Evolutionary conservation across 2,329 filamentous ascomycete genomes (phyloP), one percentile per base, ranked within the genome.

Genomic region (Sporothrix variecibatus): DNA sequence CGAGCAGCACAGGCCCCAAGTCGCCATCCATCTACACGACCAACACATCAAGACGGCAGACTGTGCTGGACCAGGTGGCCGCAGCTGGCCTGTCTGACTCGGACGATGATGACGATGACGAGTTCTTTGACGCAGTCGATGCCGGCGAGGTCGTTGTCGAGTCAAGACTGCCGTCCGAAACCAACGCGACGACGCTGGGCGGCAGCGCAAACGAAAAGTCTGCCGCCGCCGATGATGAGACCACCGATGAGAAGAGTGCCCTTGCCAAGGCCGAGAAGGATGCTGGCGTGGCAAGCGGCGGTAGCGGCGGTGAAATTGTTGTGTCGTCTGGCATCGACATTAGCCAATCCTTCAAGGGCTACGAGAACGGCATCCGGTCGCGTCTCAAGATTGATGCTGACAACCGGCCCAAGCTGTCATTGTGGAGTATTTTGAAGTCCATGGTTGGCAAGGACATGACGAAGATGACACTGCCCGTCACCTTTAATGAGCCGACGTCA

Each of bases 361-460:
- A 99, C 79, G 96, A 99, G 81, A 94, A 97, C 79, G 93, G 94
- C 12, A 87, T 97, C 53, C 88, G 96, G 69, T 88, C 89, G 76
- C 91, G 87, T 78, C 87, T 98, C 56, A 95, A 94, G 83, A 90
- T 98, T 87, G 95, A 98, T 79, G 92, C 92, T 43, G 96, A 99
- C 81, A 90, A 99, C 80, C 87, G 96, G 78, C 96, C 96, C 0
- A 98, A 95, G 85, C 94, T 98, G 75, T 96, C 93, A 40, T 90
- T 99, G 60, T 99, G 96, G 95, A 92, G 93, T 77, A 98, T 99
- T 78, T 85, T 99, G 76, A 99, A 98, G 85, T 98, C 95, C 28
- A 98, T 99, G 96, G 97, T 99, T 83, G 96, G 96, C 76, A 98
- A 99, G 82, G 96, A 99, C 81, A 98, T 99, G 96, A 98, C 96